These are phyloP conservation scores for Penicillium cinerascens DNA, from an alignment of 495 filamentous ascomycete species.

Conservation along the genomic window DNA sequence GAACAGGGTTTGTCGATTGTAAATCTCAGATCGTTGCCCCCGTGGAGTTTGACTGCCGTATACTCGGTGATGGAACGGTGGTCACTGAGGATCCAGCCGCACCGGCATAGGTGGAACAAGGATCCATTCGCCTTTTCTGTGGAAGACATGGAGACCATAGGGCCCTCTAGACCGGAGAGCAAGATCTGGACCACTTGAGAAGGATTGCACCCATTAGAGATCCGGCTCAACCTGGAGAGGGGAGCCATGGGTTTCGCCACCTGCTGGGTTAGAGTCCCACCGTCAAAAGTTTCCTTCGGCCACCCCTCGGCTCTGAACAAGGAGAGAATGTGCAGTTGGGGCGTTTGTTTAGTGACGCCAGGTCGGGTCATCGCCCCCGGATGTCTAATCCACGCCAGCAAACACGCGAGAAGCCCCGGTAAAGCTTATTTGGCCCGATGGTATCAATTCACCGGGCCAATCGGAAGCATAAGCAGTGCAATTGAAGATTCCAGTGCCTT, in stretches of 20 bases:
- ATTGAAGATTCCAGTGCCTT: neutral
- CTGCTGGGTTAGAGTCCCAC: slow-evolving; percentile 18
- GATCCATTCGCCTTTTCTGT: neutral
- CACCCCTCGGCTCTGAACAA: neutral
- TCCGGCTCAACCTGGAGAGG: neutral
- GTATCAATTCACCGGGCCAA: slow-evolving; percentile 10
- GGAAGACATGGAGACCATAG: neutral
- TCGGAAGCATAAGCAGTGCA: slow-evolving; percentile 7
- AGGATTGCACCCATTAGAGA: slow-evolving; percentile 4
- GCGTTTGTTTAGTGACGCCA: slow-evolving; percentile 10
- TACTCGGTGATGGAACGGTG: neutral
- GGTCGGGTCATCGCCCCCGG: slow-evolving; percentile 22
- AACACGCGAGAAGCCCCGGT: slow-evolving; percentile 10
- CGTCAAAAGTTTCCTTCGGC: neutral
- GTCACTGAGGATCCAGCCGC: neutral
- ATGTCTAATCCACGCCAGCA: slow-evolving; percentile 24
- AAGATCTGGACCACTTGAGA: slow-evolving; percentile 5
- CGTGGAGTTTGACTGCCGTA: neutral
- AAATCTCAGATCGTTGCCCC: neutral
- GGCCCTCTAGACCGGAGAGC: neutral
- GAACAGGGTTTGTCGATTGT: neutral
- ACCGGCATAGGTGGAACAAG: neutral
- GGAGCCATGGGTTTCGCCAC: neutral
- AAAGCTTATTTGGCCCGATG: slow-evolving; percentile 6
- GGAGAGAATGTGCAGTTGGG: neutral